A percentile compares a stretch with the other conserved stretches of the same genome.
Evolutionary conservation across 257 asterid genomes (phyloP).

Genomic region (Rehmannia glutinosa): DNA sequence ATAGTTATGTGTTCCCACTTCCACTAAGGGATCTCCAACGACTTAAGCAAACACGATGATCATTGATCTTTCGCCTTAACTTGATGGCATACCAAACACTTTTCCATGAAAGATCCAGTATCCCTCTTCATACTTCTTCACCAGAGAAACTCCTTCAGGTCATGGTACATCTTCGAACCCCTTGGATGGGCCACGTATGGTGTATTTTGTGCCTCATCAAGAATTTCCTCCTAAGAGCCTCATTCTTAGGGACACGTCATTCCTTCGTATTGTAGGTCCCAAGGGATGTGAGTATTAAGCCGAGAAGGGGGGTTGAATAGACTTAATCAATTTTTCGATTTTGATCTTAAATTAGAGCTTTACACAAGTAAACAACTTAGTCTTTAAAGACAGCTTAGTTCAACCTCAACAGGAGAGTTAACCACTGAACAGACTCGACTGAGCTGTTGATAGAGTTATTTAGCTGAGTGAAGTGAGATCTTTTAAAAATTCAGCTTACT

Average conservation of each 20-base stretch:
- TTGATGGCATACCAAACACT: background rate
- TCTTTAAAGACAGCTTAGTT: too few relatives aligned
- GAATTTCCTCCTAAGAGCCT: background rate
- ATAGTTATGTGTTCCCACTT: background rate
- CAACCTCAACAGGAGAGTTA: too few relatives aligned
- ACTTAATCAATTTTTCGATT: too few relatives aligned
- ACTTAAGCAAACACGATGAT: background rate
- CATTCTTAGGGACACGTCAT: background rate
- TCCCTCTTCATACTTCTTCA: background rate
- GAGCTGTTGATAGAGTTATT: too few relatives aligned
- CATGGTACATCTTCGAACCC: background rate
- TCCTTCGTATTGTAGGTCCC: too few relatives aligned
- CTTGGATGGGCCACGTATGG: background rate
- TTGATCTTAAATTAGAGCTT: too few relatives aligned
- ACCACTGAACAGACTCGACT: too few relatives aligned
- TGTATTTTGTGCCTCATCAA: background rate
- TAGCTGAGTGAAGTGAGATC: too few relatives aligned
- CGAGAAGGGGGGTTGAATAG: too few relatives aligned
- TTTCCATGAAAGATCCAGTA: background rate
- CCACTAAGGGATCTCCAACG: background rate
- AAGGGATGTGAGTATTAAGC: too few relatives aligned
- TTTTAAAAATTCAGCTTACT: too few relatives aligned
- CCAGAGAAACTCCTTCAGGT: background rate
- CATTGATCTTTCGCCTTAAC: background rate
- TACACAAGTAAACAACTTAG: too few relatives aligned